Evolutionary conservation across 2,329 filamentous ascomycete species (phyloP), one percentile per base, ranked within the genome.

Genomic region (Pseudocercospora eumusae): DNA sequence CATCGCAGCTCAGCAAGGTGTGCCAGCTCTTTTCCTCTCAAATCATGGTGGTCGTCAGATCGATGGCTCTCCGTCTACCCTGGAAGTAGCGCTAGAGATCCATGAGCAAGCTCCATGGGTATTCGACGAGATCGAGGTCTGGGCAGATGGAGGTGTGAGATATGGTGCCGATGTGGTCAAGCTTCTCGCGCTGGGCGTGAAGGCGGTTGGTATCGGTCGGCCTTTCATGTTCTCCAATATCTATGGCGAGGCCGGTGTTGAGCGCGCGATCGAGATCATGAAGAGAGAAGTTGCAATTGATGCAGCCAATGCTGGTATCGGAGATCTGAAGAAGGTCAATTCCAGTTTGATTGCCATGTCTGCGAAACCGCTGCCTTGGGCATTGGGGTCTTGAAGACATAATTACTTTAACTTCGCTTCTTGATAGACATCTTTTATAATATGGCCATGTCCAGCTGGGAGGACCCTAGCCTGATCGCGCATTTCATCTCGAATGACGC

Each of bases 31-130:
- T 72, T 80, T 86, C 4, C 82, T 80, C 36, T 69, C 66, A 4
- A 86, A 86, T 66, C 84, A 86, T 69, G 84, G 83, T 9, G 80
- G 79, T 6, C 73, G 84, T n/a, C 84, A 86, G 71, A 52, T 76
- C 56, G 76, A 78, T 74, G 56, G 80, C 25, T 80, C 82, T 2
- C 87, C 88, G 0, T 88, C 84, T 0, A 85, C 88, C 1, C 86
- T 88, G 13, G 91, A 95, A 70, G 86, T 93, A 56, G 90, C 89
- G 3, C 84, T 90, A 11, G 90, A 92, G 65, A 88, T 92, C 60
- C 88, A 90, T 75, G 86, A 85, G 36, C 64, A 75, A 31, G 75
- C 70, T 6, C 77, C 76, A 0, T 72, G 74, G 18, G 70, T 79
- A 18, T 79, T 78, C 68, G 66, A 74, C 45, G 59, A 76, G 57